Percentiles rank a stretch among this genome's conserved stretches.
phyloP scores from a whole-genome alignment of 306 rosid genomes.

The Spatholobus suberectus region DNA sequence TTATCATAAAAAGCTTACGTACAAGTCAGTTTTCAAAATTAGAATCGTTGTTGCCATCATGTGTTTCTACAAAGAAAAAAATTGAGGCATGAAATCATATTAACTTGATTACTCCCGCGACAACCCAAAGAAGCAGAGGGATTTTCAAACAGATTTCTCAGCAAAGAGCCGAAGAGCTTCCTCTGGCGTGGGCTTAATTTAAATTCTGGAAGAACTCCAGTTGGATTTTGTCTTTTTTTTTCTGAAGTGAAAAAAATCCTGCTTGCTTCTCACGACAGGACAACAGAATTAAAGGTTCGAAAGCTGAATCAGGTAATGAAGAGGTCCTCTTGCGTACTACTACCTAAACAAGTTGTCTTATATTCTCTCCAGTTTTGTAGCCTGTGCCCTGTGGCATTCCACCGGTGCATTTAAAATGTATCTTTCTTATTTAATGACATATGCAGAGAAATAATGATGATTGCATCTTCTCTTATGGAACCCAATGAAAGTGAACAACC shows the following conservation, averaged over 20 bases:
- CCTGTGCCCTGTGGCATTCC: conserved; percentile 46
- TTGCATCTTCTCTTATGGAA: conserved; percentile 51
- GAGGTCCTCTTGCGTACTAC: conserved; percentile 41
- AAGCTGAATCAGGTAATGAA: conserved; percentile 60
- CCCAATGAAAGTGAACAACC: conserved; percentile 57
- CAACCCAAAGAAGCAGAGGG: background rate
- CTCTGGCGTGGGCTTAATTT: too few species aligned
- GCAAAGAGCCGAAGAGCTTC: too few species aligned
- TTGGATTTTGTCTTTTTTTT: conserved; percentile 19
- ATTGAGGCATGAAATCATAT: background rate
- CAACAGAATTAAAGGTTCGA: conserved; percentile 47
- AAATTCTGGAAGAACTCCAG: background rate
- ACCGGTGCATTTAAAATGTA: conserved; percentile 61
- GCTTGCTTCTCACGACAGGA: conserved; percentile 39
- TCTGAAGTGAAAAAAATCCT: conserved; percentile 42
- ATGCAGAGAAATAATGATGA: conserved; percentile 69
- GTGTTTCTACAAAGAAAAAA: background rate
- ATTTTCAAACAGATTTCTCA: background rate
- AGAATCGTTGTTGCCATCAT: background rate
- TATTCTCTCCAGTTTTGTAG: conserved; percentile 56
- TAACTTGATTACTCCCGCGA: background rate
- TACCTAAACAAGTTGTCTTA: conserved; percentile 55
- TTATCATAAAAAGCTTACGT: background rate
- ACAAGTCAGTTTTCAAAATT: background rate
- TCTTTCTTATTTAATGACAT: conserved; percentile 51